Conservation (phyloP, 345 rosid genomes). For the Lumnitzera littorea region DNA sequence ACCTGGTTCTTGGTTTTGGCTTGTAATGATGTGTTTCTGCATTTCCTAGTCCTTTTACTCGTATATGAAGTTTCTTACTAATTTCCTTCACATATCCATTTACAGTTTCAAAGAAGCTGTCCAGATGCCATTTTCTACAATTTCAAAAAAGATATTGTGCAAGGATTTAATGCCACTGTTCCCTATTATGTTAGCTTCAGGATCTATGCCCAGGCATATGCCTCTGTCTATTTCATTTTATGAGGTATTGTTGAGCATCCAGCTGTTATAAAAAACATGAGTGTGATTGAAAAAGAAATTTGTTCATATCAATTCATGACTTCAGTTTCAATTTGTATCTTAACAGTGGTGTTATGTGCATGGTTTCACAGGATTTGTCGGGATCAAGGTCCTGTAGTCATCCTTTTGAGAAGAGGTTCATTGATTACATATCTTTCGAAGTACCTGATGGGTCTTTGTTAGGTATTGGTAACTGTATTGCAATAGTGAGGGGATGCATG, state of each 20-base stretch:
- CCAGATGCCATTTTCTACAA: slow-evolving; percentile 69
- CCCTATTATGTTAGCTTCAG: slow-evolving; percentile 43
- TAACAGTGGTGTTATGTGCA: slow-evolving; percentile 7
- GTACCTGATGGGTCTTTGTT: slow-evolving; percentile 42
- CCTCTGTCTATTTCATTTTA: slow-evolving; percentile 76
- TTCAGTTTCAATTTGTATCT: slow-evolving; percentile 19
- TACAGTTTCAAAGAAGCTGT: slow-evolving; percentile 80
- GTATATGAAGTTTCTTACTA: not conserved
- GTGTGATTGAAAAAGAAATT: too few species aligned
- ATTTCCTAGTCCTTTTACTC: not conserved
- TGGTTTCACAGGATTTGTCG: slow-evolving; percentile 30
- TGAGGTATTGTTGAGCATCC: slow-evolving; percentile 52
- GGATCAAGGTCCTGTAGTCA: slow-evolving; percentile 22
- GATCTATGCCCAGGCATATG: slow-evolving; percentile 26
- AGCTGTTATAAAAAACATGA: not conserved
- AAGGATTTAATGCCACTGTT: slow-evolving; percentile 52
- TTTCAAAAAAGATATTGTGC: slow-evolving; percentile 60
- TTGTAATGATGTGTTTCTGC: not conserved
- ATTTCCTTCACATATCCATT: slow-evolving; percentile 10
- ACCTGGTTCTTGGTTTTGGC: too few species aligned
- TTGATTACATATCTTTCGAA: slow-evolving; percentile 62
- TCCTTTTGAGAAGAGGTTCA: slow-evolving; percentile 27
- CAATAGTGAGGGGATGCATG: slow-evolving; percentile 54
- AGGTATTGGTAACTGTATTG: slow-evolving; percentile 47
- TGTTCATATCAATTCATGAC: not conserved